These are phyloP conservation scores for Castanea crenata DNA, from an alignment of 306 rosid species.

Conservation along the genomic window DNA sequence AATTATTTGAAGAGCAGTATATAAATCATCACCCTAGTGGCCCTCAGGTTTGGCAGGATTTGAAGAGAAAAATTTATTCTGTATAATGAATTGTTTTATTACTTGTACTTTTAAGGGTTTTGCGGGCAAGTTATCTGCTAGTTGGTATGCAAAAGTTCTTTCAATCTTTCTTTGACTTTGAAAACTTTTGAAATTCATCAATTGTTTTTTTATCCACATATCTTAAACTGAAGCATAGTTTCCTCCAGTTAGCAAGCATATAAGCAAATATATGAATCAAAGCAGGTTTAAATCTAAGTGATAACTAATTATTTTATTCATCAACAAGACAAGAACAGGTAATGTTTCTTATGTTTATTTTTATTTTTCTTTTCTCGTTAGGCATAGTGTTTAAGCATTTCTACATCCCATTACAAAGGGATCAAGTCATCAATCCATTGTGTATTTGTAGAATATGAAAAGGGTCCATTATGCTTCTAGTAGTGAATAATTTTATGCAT, in stretches of 20 bases:
- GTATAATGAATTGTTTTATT: constrained; percentile 1
- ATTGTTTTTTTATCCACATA: constrained; percentile 12
- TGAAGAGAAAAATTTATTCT: constrained; percentile 39
- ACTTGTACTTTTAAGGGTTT: background rate
- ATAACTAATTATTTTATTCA: too few species aligned
- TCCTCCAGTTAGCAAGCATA: background rate
- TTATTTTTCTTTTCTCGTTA: background rate
- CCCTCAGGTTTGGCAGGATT: constrained; percentile 59
- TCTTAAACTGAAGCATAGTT: background rate
- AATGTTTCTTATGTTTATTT: background rate
- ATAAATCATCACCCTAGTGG: constrained; percentile 68
- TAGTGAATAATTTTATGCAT: background rate
- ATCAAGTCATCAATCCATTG: background rate
- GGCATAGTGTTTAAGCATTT: background rate
- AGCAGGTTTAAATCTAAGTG: background rate
- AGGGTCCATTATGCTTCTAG: background rate
- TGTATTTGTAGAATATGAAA: background rate
- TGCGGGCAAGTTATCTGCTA: background rate
- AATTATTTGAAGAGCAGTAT: constrained; percentile 32
- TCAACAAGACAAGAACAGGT: background rate
- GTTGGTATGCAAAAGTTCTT: background rate
- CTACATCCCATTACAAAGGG: background rate
- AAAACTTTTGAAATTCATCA: background rate
- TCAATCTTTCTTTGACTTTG: background rate
- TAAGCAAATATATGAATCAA: background rate